Evolutionary conservation across 305 asterid genomes (phyloP), one percentile per base, ranked within the genome.

Genomic region (Rubia occidens): DNA sequence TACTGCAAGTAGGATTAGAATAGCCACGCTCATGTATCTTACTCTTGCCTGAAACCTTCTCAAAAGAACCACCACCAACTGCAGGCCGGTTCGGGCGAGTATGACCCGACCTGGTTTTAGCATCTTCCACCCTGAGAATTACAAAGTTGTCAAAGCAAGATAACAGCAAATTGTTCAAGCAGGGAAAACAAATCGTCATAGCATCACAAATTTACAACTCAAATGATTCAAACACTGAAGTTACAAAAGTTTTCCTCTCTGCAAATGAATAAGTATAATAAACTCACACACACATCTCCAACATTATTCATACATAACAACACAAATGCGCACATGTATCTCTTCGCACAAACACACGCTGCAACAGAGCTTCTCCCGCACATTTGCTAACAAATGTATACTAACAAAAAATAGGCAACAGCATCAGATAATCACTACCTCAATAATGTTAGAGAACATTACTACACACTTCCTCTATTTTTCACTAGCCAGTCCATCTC

Each of bases 71-170:
- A 24, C 82, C 78, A 24, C 82, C 75, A 72, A 49, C 75, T 64
- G 51, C 66, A 63, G 72, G 71, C 70, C 76, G 74, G 54, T 56
- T 78, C 20, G 85, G 68, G 63, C 77, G 47, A 65, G 72, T 71
- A 53, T 71, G 71, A 35, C 75, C 73, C 58, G 75, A 72, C 59
- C 55, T 67, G 58, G 79, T 53, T 29, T 73, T 78, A 71, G 75
- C 80, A 79, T 79, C 87, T 74, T 86, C 95, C 63, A 78, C 60
- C 79, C 98, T 89, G 89, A 68, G 71, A 68, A 74, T 74, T 21
- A 11, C 44, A 67, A 43, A 9, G 45, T 17, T 6, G 11, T 63
- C 14, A 45, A 35, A 70, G 35, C 49, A 56, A 47, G 42, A 66
- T 55, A 20, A 35, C 2, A 64, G 67, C 17, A 66, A 68, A 66